Conservation (phyloP, 257 asterid species). For the Solanum gandarillasii region DNA sequence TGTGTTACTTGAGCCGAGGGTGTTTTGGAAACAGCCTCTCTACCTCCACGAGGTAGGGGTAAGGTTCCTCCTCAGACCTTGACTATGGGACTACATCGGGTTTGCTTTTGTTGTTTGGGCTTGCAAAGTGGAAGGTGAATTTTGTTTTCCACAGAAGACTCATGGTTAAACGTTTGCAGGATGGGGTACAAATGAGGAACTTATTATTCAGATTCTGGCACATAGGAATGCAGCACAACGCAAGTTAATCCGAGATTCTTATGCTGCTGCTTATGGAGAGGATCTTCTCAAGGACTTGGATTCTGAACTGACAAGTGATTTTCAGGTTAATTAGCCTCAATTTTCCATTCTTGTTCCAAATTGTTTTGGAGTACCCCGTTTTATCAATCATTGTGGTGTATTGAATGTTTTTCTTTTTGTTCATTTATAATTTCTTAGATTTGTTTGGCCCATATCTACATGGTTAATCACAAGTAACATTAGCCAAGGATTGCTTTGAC, state of each 20-base stretch:
- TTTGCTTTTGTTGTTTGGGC: not conserved
- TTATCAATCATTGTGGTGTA: not conserved
- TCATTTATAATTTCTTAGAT: not conserved
- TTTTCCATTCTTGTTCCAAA: not conserved
- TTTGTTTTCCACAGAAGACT: not conserved
- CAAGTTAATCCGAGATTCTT: slow-evolving; percentile 57
- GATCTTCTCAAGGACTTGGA: slow-evolving; percentile 80
- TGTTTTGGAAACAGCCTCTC: not conserved
- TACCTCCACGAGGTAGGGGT: not conserved
- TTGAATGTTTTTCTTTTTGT: not conserved
- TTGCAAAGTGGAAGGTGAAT: slow-evolving; percentile 1
- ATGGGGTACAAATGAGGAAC: slow-evolving; percentile 70
- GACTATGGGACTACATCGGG: not conserved
- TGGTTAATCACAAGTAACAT: not conserved
- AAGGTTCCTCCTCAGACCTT: not conserved
- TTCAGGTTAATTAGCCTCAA: slow-evolving; percentile 36
- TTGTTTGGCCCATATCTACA: not conserved
- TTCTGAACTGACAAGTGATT: slow-evolving; percentile 71
- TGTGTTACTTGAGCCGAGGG: no score
- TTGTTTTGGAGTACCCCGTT: not conserved
- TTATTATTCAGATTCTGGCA: slow-evolving; percentile 59
- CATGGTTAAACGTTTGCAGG: slow-evolving; percentile 27
- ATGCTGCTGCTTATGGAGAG: slow-evolving; percentile 58
- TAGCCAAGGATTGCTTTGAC: not conserved
- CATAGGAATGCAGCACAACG: slow-evolving; percentile 76